Base-by-base conservation (phyloP, 2,329 filamentous ascomycete genomes). In the Trichoderma endophyticum region DNA sequence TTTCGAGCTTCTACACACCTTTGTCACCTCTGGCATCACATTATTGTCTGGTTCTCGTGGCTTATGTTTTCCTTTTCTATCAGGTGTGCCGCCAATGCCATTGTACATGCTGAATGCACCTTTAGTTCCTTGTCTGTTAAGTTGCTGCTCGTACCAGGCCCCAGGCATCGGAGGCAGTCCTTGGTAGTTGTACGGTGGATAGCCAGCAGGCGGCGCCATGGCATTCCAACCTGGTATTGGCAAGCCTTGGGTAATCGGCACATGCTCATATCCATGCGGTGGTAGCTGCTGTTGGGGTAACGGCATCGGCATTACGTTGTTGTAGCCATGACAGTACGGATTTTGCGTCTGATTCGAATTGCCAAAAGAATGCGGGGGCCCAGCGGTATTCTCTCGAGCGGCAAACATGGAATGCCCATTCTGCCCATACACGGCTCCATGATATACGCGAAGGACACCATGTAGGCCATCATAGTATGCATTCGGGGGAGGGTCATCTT, bases 401-500 rank as follows among this genome's bases (percentile, higher is more conserved):
- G 86, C 86, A 75, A 89, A 86, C n/a, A 87, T 76, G 3, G 80
- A 77, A 28, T 76, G 75, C 1, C 82, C 82, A 28, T 82, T 80
- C 28, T 85, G 83, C 5, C 87, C 87, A 75, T 88, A 90, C 0
- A 82, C 80, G 3, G 85, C 84, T 0, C 88, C 88, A 73, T 90
- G 86, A 73, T 90, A 90, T 30, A 90, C 84, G 15, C 87, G 85
- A 64, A 88, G 81, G 24, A 88, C 78, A 36, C 87, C 85, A 73
- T 84, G 82, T 60, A 83, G 81, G n/a, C 81, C 77, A 75, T 90
- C 88, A 75, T 86, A 86, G 76, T 87, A 90, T 56, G 88, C 87
- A 75, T 90, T 91, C 14, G 88, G 89, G 2, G 83, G 82, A 9
- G 88, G 88, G 73, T 90, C 88, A 57, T 84, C 80, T 4, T 81